Percentiles rank a stretch among this genome's conserved stretches.
phyloP scores from a whole-genome alignment of 306 rosid species.

The Medicago lupulina region DNA sequence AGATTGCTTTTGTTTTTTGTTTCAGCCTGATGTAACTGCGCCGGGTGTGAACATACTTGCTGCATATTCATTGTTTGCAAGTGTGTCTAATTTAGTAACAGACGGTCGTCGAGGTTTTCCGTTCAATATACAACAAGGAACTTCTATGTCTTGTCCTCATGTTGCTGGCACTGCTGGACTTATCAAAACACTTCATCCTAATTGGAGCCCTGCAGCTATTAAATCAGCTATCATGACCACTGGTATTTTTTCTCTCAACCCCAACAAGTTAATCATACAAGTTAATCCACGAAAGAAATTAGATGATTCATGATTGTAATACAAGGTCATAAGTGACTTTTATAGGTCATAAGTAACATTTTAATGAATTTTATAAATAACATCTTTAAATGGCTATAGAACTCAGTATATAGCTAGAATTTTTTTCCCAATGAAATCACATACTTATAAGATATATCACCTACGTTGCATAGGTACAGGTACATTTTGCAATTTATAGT shows the following conservation, averaged over 20 bases:
- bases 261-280: not conserved
- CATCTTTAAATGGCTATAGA: too few relatives aligned
- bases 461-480: too few relatives aligned
- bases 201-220: constrained; percentile 51
- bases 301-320: too few relatives aligned
- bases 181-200: constrained; percentile 49
- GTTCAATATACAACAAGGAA: constrained; percentile 53
- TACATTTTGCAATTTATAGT: too few relatives aligned
- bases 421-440: too few relatives aligned
- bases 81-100: constrained; percentile 31
- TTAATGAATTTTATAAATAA: too few relatives aligned
- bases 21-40: constrained; percentile 58
- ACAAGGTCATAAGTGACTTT: too few relatives aligned
- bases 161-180: constrained; percentile 47
- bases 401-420: too few relatives aligned
- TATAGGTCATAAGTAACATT: too few relatives aligned
- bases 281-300: too few relatives aligned
- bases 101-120: constrained; percentile 52
- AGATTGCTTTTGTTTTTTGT: not conserved
- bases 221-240: constrained; percentile 72
- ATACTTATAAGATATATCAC: too few relatives aligned
- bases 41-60: constrained; percentile 59
- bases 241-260: constrained; percentile 35
- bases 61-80: constrained; percentile 46
- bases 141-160: constrained; percentile 63